Conservation (phyloP, 495 filamentous ascomycete species). For the Aspergillus cavernicola region DNA sequence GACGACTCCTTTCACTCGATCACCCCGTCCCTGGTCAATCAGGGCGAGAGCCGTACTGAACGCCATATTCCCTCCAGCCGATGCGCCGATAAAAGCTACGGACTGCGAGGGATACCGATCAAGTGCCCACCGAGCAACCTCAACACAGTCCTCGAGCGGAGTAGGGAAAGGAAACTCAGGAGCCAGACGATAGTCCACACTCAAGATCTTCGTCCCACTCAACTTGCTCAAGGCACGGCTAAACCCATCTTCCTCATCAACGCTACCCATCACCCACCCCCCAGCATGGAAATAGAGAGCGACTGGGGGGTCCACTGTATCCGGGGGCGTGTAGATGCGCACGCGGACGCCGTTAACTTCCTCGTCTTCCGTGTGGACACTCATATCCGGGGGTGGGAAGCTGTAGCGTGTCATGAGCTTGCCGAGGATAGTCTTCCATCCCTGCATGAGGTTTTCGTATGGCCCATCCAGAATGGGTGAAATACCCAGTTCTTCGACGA, state of each 20-base stretch:
- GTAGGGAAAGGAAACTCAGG: neutral
- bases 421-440: neutral
- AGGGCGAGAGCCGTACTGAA: neutral
- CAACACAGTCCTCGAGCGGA: neutral
- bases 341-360: neutral
- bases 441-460: neutral
- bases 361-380: neutral
- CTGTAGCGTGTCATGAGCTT: neutral
- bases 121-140: neutral
- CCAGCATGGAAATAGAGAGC: slow-evolving; percentile 1
- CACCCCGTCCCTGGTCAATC: neutral
- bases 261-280: neutral
- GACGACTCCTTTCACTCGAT: neutral
- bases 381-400: neutral
- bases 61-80: neutral
- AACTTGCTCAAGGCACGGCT: neutral
- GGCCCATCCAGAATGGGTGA: neutral
- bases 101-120: neutral
- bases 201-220: neutral
- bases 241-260: neutral
- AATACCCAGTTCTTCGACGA: neutral
- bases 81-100: neutral
- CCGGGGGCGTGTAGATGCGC: neutral
- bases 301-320: neutral
- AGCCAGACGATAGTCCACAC: neutral